These are phyloP conservation scores for Trichoderma aggressivum DNA, from an alignment of 2,329 filamentous ascomycete genomes.

Conservation along the genomic window DNA sequence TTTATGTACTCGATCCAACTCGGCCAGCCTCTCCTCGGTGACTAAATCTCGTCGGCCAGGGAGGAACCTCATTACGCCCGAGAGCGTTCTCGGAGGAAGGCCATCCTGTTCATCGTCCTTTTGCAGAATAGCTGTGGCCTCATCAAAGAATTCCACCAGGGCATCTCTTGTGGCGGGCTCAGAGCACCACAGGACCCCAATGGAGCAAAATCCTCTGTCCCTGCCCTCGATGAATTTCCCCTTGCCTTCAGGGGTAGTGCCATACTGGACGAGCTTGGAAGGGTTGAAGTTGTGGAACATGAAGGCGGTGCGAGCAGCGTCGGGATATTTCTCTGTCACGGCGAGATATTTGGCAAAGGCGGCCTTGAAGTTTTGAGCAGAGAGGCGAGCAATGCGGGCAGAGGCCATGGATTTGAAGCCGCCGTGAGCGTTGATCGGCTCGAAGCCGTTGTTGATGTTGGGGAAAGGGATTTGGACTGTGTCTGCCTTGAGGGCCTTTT, in stretches of 20 bases:
- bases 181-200: constrained; percentile 19
- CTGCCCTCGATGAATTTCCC: constrained; percentile 24
- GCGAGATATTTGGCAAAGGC: constrained; percentile 27
- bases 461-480: constrained; percentile 25
- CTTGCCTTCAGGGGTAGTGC: neutral
- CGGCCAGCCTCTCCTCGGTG: constrained; percentile 18
- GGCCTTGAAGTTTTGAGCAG: constrained; percentile 19
- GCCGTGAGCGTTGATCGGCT: constrained; percentile 27
- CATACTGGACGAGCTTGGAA: constrained; percentile 13
- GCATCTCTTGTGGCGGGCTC: constrained; percentile 18
- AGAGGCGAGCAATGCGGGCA: constrained; percentile 23
- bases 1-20: constrained; percentile 23
- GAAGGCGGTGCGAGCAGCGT: constrained; percentile 21
- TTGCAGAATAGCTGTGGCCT: constrained; percentile 19
- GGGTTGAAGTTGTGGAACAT: constrained; percentile 23
- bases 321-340: constrained; percentile 22
- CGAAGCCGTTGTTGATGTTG: constrained; percentile 25
- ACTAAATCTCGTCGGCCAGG: constrained; percentile 24
- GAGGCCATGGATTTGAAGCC: constrained; percentile 31
- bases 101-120: constrained; percentile 15
- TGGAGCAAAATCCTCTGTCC: constrained; percentile 20
- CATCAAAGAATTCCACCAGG: constrained; percentile 9
- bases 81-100: constrained; percentile 19
- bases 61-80: constrained; percentile 25
- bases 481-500: constrained; percentile 24